Evolutionary conservation across 1,139 yeast genomes (phyloP).

Genomic region (Yamadazyma atmosphaerica): DNA sequence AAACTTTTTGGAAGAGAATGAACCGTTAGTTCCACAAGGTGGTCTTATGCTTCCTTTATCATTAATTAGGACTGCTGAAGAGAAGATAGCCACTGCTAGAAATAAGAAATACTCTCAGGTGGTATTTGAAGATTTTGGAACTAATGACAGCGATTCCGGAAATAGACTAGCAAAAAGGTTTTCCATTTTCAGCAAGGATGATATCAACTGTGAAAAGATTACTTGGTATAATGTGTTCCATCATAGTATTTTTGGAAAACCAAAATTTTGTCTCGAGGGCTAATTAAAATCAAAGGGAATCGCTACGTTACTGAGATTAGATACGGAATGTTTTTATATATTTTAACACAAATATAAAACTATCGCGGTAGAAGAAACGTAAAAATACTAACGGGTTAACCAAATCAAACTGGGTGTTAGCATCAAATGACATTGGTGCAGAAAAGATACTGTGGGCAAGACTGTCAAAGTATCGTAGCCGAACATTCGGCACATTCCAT

Average conservation of each 20-base stretch:
- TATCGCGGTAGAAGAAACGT: not conserved
- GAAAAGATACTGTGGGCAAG: too few species aligned
- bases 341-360: too few species aligned
- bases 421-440: too few species aligned
- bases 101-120: conserved; percentile 26
- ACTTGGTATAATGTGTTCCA: conserved; percentile 53
- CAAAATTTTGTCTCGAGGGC: conserved; percentile 35
- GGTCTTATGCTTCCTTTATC: conserved; percentile 24
- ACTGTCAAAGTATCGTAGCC: too few species aligned
- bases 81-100: conserved; percentile 22
- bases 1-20: conserved; percentile 4
- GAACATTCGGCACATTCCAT: too few species aligned
- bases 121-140: conserved; percentile 5
- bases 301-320: not conserved
- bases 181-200: conserved; percentile 20
- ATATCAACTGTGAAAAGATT: conserved; percentile 40
- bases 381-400: too few species aligned
- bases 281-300: too few species aligned
- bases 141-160: too few species aligned
- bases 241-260: conserved; percentile 49
- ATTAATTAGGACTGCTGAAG: conserved; percentile 18
- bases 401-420: too few species aligned
- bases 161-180: conserved; percentile 11
- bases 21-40: conserved; percentile 7
- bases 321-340: too few species aligned